A percentile compares a stretch with the other conserved stretches of the same genome.
Conservation (phyloP, 2,329 filamentous ascomycete genomes). For the Amylocarpus encephaloides region DNA sequence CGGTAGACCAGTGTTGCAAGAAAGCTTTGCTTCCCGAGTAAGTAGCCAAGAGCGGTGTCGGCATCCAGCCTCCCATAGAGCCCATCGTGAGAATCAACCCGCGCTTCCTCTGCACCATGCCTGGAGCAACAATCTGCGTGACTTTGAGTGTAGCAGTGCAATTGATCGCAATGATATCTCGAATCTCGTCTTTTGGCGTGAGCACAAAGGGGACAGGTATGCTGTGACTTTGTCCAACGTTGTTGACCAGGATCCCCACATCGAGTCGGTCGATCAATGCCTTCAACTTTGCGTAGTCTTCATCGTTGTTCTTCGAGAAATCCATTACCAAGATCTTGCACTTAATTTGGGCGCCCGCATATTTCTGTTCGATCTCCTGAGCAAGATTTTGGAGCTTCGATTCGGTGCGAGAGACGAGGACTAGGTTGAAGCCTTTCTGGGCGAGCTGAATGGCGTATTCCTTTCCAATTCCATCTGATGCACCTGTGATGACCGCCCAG, state of each 20-base stretch:
- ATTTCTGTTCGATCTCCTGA: conserved; percentile 65
- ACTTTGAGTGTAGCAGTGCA: conserved; percentile 84
- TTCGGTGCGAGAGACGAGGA: conserved; percentile 92
- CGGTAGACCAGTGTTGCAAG: conserved; percentile 90
- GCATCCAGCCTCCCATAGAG: conserved; percentile 87
- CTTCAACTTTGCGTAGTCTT: conserved; percentile 71
- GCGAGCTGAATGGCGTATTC: conserved; percentile 91
- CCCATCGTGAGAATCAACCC: conserved; percentile 96
- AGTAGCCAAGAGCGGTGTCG: conserved; percentile 86
- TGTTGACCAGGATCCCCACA: conserved; percentile 87
- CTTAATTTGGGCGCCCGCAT: conserved; percentile 53
- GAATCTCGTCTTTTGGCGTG: conserved; percentile 72
- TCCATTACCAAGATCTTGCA: conserved; percentile 86
- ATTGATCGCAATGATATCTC: conserved; percentile 92
- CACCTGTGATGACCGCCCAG: conserved; percentile 92
- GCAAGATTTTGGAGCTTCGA: conserved; percentile 80
- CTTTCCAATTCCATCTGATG: conserved; percentile 93
- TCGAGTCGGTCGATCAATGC: conserved; percentile 67
- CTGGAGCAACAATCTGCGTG: conserved; percentile 77
- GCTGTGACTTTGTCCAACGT: conserved; percentile 88
- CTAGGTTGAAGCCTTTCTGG: conserved; percentile 84
- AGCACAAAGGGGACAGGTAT: conserved; percentile 86
- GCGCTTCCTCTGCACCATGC: conserved; percentile 75
- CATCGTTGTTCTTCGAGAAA: conserved; percentile 71
- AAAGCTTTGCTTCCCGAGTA: conserved; percentile 98